Evolutionary conservation across 169 alveolate species (phyloP), one percentile per base, ranked within the genome.

Genomic region (Eimeria necatrix): DNA sequence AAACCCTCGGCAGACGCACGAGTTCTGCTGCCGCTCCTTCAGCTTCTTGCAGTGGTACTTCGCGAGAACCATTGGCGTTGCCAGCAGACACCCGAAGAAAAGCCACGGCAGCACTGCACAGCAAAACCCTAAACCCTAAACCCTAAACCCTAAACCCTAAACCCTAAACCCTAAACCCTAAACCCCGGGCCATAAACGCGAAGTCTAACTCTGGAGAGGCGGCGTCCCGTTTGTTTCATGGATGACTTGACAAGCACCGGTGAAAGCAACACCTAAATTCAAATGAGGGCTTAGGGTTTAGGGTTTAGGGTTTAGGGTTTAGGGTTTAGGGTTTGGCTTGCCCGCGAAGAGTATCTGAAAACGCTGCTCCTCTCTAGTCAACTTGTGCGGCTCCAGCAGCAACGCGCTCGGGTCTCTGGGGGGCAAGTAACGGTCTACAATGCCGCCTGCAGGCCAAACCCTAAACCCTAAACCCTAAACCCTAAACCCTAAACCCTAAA

Each of bases 381-480:
- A 22, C 46, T 86, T 84, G 86, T 94, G 93, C 1, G 94, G 91
- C 88, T 94, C 96, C 61, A 94, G 24, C 60, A 94, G 94, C 41
- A 94, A 70, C 49, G 86, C 22, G 76, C 92, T 71, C 3, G 96
- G 96, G 83, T 94, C 96, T 6, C 91, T 14, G 46, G 96, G 96
- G 8, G 96, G 96, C 16, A 88, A 46, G 52, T 94, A 94, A 4
- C 96, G 96, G n/a, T 94, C 96, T 5, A 91, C 89, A 6, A 73
- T 22, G 46, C 95, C 95, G 9, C 95, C 95, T 91, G 61, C 41
- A 68, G 12, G n/a, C 10, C 49, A 53, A 76, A 89, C 87, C 87
- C 87, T 32, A 32, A 76, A 76, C 64, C 87, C 87, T 48, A 32
- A 76, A 48, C 87, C 87, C 61, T 32, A 48, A 76, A 32, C 87